phyloP scores from a whole-genome alignment of 805 yeast species.

The Myxozyma lipomycoides region DNA sequence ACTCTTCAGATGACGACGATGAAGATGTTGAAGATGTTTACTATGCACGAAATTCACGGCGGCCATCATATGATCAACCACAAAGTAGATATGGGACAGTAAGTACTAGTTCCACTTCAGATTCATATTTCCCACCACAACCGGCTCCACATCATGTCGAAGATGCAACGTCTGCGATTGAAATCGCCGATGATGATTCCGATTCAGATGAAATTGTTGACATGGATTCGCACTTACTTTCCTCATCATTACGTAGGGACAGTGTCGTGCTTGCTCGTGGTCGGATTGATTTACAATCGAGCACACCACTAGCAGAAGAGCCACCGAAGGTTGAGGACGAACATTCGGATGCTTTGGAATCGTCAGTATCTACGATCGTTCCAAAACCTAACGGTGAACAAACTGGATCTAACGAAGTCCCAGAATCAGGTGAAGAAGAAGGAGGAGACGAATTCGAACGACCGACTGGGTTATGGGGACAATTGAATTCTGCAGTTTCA shows the following conservation, averaged over 20 bases:
- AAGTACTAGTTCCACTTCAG: neutral
- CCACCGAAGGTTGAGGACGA: neutral
- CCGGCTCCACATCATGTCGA: neutral
- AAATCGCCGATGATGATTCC: slow-evolving; percentile 3
- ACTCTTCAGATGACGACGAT: too few relatives aligned
- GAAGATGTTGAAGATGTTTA: slow-evolving; percentile 16
- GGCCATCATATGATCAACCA: neutral
- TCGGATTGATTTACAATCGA: slow-evolving; percentile 17
- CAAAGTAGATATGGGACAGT: slow-evolving; percentile 1
- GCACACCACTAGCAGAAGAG: slow-evolving; percentile 2
- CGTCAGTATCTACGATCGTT: neutral
- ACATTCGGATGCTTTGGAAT: neutral
- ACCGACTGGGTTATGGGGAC: slow-evolving; percentile 15
- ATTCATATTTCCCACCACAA: neutral
- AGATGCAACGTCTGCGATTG: neutral
- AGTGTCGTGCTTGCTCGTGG: slow-evolving; percentile 25
- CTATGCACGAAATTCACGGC: neutral
- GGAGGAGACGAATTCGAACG: slow-evolving; percentile 1
- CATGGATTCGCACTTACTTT: slow-evolving; percentile 18
- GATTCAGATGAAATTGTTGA: slow-evolving; percentile 23
- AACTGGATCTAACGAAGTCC: neutral
- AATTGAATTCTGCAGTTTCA: slow-evolving; percentile 8
- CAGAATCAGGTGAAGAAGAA: slow-evolving; percentile 1
- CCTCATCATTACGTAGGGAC: slow-evolving; percentile 21
- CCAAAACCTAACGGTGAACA: neutral